phyloP scores from a whole-genome alignment of 2,329 filamentous ascomycete species.

The Nemania abortiva region DNA sequence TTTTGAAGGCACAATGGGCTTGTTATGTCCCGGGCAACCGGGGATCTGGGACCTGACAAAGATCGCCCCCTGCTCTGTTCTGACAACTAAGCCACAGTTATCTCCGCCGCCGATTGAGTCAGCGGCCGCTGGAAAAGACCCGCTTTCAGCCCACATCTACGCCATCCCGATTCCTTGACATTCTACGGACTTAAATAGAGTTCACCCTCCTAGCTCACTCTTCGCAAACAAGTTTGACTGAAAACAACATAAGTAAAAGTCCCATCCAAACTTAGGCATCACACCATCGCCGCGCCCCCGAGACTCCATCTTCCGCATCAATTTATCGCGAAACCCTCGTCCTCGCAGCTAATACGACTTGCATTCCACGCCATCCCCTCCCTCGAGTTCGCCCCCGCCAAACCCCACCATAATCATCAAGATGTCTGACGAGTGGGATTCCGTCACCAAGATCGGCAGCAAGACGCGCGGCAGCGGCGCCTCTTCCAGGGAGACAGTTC shows the following conservation, averaged over 20 bases:
- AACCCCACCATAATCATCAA: constrained; percentile 57
- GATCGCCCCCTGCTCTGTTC: neutral
- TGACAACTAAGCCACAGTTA: constrained; percentile 26
- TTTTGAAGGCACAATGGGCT: neutral
- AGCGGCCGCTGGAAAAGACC: constrained; percentile 42
- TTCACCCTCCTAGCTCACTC: constrained; percentile 12
- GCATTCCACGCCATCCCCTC: neutral
- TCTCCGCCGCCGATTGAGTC: constrained; percentile 49
- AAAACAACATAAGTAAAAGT: constrained; percentile 7
- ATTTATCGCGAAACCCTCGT: neutral
- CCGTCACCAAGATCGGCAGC: constrained; percentile 92
- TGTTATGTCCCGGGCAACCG: neutral
- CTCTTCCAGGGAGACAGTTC: constrained; percentile 82
- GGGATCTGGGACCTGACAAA: neutral
- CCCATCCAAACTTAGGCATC: neutral
- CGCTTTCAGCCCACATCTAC: constrained; percentile 47
- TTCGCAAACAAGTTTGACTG: neutral
- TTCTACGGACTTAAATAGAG: constrained; percentile 47
- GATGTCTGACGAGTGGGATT: constrained; percentile 83
- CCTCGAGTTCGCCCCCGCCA: constrained; percentile 50
- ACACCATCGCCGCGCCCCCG: neutral
- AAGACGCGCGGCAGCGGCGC: constrained; percentile 78
- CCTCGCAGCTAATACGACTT: constrained; percentile 8
- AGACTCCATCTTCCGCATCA: neutral
- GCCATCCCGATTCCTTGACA: constrained; percentile 50